Percentiles rank a stretch among this genome's conserved stretches.
Evolutionary conservation across 163 green algal genomes (phyloP).

Genomic region (Chloromonas sp.): DNA sequence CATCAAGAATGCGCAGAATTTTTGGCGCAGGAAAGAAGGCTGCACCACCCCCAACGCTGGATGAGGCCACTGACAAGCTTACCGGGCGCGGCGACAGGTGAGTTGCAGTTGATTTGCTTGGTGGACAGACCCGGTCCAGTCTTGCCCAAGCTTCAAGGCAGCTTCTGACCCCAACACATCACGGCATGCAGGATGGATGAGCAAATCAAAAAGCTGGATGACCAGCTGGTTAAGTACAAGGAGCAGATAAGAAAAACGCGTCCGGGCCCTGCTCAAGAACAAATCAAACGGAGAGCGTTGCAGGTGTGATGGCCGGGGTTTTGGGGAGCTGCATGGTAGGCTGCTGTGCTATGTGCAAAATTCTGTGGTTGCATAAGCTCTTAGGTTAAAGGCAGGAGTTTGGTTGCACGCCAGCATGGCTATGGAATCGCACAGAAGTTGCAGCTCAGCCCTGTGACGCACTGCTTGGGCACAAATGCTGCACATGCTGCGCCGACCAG

Average conservation of each 20-base stretch:
- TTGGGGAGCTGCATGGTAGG: background rate
- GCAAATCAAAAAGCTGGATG: constrained; percentile 90
- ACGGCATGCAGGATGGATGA: constrained; percentile 69
- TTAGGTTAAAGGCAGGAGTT: no score
- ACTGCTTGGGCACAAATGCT: no score
- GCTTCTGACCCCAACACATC: background rate
- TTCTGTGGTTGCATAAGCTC: no score
- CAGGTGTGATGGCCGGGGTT: constrained; percentile 27
- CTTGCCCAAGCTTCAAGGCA: background rate
- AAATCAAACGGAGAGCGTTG: constrained; percentile 71
- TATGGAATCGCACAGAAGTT: background rate
- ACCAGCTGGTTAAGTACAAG: constrained; percentile 78
- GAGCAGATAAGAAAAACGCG: constrained; percentile 79
- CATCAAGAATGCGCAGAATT: constrained; percentile 78
- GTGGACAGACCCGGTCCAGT: background rate
- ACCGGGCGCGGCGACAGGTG: constrained; percentile 60
- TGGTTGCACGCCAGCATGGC: no score
- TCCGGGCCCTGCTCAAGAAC: constrained; percentile 80
- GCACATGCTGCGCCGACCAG: no score
- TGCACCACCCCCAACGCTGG: constrained; percentile 69
- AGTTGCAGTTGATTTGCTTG: constrained; percentile 4
- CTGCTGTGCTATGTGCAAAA: background rate
- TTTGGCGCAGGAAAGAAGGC: constrained; percentile 87
- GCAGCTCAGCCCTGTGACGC: no score
- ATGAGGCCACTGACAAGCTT: constrained; percentile 69